phyloP scores from a whole-genome alignment of 768 basidiomycete species.

The Russula compacta region DNA sequence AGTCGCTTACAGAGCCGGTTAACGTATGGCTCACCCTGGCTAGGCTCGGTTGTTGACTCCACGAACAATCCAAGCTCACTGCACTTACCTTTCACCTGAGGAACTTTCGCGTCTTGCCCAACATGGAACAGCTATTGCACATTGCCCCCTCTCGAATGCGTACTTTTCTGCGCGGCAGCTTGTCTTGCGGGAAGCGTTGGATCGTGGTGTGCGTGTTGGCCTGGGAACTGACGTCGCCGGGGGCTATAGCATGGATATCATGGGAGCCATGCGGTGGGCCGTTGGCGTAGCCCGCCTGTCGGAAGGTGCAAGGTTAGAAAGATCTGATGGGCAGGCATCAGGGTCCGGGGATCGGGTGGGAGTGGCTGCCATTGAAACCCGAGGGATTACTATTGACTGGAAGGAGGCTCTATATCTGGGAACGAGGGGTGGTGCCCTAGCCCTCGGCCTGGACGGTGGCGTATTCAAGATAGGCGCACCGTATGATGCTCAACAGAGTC shows the following conservation, averaged over 20 bases:
- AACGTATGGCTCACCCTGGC: background rate
- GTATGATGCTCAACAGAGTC: conserved; percentile 74
- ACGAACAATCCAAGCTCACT: conserved; percentile 77
- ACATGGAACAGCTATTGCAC: conserved; percentile 58
- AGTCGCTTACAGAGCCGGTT: conserved; percentile 1
- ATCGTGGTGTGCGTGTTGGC: conserved; percentile 56
- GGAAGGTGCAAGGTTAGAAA: conserved; percentile 39
- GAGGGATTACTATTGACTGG: conserved; percentile 59
- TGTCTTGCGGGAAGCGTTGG: conserved; percentile 60
- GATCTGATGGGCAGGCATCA: background rate
- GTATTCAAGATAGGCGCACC: conserved; percentile 51
- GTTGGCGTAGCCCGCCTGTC: conserved; percentile 64
- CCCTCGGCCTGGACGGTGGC: conserved; percentile 46
- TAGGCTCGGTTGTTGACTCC: conserved; percentile 49
- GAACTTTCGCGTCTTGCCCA: conserved; percentile 43
- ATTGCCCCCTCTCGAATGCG: conserved; percentile 82
- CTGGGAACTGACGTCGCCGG: conserved; percentile 84
- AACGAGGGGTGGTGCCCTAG: conserved; percentile 67
- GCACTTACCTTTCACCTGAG: conserved; percentile 60
- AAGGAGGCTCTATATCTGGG: conserved; percentile 73
- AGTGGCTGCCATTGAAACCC: conserved; percentile 3
- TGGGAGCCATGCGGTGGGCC: conserved; percentile 71
- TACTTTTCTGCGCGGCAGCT: conserved; percentile 76
- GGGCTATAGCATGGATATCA: conserved; percentile 73
- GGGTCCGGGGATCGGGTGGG: conserved; percentile 1